Evolutionary conservation across 306 rosid species (phyloP), one percentile per base, ranked within the genome.

Genomic region (Prunus padus): DNA sequence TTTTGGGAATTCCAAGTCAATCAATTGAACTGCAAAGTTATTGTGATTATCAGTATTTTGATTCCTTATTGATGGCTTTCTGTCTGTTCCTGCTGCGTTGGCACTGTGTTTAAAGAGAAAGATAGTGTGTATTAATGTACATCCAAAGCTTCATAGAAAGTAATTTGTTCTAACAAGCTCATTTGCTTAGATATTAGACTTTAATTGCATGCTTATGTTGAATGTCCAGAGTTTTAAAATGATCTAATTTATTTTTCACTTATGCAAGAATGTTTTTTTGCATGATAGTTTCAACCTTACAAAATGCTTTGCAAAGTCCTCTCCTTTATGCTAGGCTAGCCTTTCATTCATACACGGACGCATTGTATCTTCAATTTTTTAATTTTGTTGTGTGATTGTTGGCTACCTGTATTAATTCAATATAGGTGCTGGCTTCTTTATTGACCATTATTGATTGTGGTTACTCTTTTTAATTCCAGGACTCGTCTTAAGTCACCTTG

Each of bases 401-500:
- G 55, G 51, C 60, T 25, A 44, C 73, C 47, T 55, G 15, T 77
- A 20, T 79, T 40, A 31, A 4, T 33, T 65, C 64, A 18, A 31
- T 19, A 6, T 42, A n/a, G 64, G 6, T 37, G 60, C 57, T 64
- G 20, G 52, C 9, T 57, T 59, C 23, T 54, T 69, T 65, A 20
- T 7, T 46, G 28, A 28, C 37, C 8, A 26, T 75, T 28, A 60
- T 31, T 52, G 71, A 54, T 55, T 23, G 54, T 71, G 66, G 31
- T 56, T 5, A 50, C 59, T 77, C 31, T 33, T 70, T 72, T 54
- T 64, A 42, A 66, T 89, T 82, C 73, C 94, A 96, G 99, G 79
- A 91, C 86, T 28, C 94, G 94, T 62, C 99, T 89, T 81, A 96
- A 96, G 87, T 96, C 99, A 71, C 97, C 99, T 6, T 96, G 99